These are phyloP conservation scores for Tilletia walkeri DNA, from an alignment of 1,284 basidiomycete genomes.

Conservation along the genomic window DNA sequence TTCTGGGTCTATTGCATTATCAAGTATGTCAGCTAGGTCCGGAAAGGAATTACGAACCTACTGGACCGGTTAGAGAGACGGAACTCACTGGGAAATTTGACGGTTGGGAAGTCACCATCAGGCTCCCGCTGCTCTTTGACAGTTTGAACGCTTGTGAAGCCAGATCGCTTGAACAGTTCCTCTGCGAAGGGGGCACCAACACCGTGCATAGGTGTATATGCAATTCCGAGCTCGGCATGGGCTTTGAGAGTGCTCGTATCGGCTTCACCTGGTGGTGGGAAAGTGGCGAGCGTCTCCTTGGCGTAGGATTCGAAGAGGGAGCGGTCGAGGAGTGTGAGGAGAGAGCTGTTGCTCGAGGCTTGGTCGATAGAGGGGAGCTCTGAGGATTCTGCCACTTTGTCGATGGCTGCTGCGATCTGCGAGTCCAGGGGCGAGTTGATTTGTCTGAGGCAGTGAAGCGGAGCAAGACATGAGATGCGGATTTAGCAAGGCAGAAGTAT, in stretches of 20 bases:
- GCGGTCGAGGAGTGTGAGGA: constrained; percentile 29
- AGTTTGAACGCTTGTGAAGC: constrained; percentile 36
- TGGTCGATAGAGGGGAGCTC: constrained; percentile 13
- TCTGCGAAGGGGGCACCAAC: constrained; percentile 36
- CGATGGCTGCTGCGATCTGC: constrained; percentile 40
- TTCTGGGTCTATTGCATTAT: constrained; percentile 32
- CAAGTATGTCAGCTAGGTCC: too few species aligned
- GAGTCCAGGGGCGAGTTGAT: constrained; percentile 49
- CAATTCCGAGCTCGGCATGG: constrained; percentile 19
- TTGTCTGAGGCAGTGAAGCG: constrained; percentile 20
- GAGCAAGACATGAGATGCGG: not conserved
- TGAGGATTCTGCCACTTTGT: constrained; percentile 25
- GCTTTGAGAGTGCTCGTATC: not conserved
- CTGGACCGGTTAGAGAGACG: not conserved
- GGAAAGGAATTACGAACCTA: not conserved
- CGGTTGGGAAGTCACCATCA: constrained; percentile 45
- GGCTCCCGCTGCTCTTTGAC: constrained; percentile 41
- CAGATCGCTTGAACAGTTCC: constrained; percentile 22
- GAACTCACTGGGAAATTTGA: constrained; percentile 43
- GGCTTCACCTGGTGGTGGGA: not conserved
- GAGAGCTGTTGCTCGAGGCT: constrained; percentile 15
- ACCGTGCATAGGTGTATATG: constrained; percentile 47
- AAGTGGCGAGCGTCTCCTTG: constrained; percentile 24
- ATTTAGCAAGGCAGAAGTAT: not conserved
- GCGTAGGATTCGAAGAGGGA: constrained; percentile 39